phyloP scores from a whole-genome alignment of 2,329 filamentous ascomycete genomes.

The Scedosporium minutisporum region DNA sequence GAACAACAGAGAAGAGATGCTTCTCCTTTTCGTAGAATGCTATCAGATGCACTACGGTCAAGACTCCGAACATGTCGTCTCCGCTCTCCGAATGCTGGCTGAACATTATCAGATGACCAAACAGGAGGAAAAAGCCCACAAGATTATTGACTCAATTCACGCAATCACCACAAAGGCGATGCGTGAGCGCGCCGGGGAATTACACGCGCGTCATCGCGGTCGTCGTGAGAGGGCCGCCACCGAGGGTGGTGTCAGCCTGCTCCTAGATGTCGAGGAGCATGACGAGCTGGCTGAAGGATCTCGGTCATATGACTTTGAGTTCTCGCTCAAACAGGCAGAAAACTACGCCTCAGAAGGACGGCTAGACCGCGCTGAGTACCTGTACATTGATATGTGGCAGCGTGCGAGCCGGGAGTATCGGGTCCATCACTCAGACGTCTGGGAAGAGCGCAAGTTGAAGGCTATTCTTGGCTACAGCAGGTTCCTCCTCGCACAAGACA shows the following conservation, averaged over 20 bases:
- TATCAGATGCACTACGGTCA: slow-evolving; percentile 12
- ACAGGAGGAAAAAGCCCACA: slow-evolving; percentile 10
- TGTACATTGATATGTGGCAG: slow-evolving; percentile 41
- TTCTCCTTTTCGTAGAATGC: slow-evolving; percentile 9
- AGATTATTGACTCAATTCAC: slow-evolving; percentile 11
- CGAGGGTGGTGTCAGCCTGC: slow-evolving; percentile 20
- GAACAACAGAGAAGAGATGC: slow-evolving; percentile 12
- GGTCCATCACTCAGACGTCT: slow-evolving; percentile 28
- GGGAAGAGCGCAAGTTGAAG: slow-evolving; percentile 37
- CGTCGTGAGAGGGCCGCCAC: slow-evolving; percentile 10
- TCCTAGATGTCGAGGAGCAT: slow-evolving; percentile 28
- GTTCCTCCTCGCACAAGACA: slow-evolving; percentile 35
- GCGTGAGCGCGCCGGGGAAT: slow-evolving; percentile 14
- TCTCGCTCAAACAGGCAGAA: slow-evolving; percentile 20
- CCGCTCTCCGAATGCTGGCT: slow-evolving; percentile 6
- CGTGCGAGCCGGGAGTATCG: slow-evolving; percentile 36
- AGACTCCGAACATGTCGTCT: slow-evolving; percentile 9
- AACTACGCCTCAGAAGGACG: slow-evolving; percentile 21
- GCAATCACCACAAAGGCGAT: slow-evolving; percentile 14
- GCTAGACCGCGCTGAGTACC: slow-evolving; percentile 28
- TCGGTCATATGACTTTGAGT: slow-evolving; percentile 7
- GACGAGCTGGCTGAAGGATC: slow-evolving; percentile 22
- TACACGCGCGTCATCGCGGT: slow-evolving; percentile 20
- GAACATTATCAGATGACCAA: slow-evolving; percentile 9
- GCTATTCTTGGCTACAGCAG: slow-evolving; percentile 33